Percentiles rank a stretch among this genome's conserved stretches.
phyloP scores from a whole-genome alignment of 176 grass and related monocot species.

The Pharus latifolius region DNA sequence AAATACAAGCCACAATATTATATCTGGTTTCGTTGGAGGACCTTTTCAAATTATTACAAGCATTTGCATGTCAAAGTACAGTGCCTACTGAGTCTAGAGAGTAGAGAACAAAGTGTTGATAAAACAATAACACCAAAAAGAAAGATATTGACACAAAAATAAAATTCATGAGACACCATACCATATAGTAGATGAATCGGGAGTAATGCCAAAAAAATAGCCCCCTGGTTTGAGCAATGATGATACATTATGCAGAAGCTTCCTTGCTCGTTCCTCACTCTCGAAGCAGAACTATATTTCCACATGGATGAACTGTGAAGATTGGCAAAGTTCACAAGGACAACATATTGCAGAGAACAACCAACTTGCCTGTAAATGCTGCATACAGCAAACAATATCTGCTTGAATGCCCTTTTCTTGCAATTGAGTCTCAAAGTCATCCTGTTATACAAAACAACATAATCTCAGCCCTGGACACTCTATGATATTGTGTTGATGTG shows the following conservation, averaged over 20 bases:
- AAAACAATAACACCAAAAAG: neutral
- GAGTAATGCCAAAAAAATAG: slow-evolving; percentile 74
- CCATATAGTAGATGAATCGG: slow-evolving; percentile 94
- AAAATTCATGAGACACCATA: slow-evolving; percentile 16
- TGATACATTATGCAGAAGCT: slow-evolving; percentile 65
- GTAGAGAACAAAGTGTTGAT: neutral
- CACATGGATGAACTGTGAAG: slow-evolving; percentile 12
- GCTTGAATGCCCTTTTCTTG: slow-evolving; percentile 62
- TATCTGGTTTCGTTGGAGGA: neutral
- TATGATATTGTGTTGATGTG: neutral
- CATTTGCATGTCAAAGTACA: no score
- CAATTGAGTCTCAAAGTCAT: slow-evolving; percentile 47
- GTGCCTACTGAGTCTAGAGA: no score
- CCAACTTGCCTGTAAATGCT: slow-evolving; percentile 62
- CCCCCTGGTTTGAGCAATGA: slow-evolving; percentile 76
- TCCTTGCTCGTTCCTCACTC: slow-evolving; percentile 66
- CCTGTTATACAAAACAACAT: slow-evolving; percentile 24
- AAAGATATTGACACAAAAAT: neutral
- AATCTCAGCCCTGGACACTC: slow-evolving; percentile 12
- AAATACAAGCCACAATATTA: neutral
- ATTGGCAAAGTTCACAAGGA: slow-evolving; percentile 20
- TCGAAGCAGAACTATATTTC: slow-evolving; percentile 73
- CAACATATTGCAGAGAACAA: neutral
- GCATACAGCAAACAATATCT: slow-evolving; percentile 75
- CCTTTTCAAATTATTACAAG: no score